Evolutionary conservation across 495 filamentous ascomycete species (phyloP), one percentile per base, ranked within the genome.

Genomic region (Xylaria acuta): DNA sequence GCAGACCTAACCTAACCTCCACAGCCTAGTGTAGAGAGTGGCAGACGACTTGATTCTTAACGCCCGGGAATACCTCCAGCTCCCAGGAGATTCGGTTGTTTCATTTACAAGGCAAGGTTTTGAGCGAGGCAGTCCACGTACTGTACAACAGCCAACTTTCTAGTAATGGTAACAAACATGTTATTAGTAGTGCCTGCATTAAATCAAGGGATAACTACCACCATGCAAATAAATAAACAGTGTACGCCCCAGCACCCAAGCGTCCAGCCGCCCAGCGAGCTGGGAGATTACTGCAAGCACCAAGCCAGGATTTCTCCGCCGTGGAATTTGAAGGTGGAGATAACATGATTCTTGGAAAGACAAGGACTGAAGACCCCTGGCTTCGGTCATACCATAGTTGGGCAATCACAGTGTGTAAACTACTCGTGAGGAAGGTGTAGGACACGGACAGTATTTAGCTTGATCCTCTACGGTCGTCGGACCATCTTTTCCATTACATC

Each of bases 321-420:
- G 18, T 66, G 27, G 41, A 65, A 47, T 65, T 34, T n/a, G 5
- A 34, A 32, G 40, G 63, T 65, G 63, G 63, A 12, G 60, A 18
- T 20, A 36, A 30, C 22, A 63, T n/a, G 18, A 43, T 64, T 64
- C 25, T 7, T 64, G 41, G 3, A 41, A 47, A 45, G 40, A 30
- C 62, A 45, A 49, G 41, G 62, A 4, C 36, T 30, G 7, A 45
- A 64, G 38, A 64, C 12, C 12, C 60, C 38, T 40, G 40, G 40
- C 58, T 40, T 38, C 30, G 36, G 20, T 40, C 58, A 62, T 40
- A 62, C 5, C 22, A 64, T 38, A 20, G 4, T n/a, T n/a, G n/a
- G n/a, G n/a, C n/a, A n/a, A n/a, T n/a, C n/a, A n/a, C n/a, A n/a
- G n/a, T n/a, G n/a, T n/a, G n/a, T n/a, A n/a, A n/a, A n/a, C n/a